phyloP scores from a whole-genome alignment of 768 basidiomycete genomes.

The Tephrocybe sp. region DNA sequence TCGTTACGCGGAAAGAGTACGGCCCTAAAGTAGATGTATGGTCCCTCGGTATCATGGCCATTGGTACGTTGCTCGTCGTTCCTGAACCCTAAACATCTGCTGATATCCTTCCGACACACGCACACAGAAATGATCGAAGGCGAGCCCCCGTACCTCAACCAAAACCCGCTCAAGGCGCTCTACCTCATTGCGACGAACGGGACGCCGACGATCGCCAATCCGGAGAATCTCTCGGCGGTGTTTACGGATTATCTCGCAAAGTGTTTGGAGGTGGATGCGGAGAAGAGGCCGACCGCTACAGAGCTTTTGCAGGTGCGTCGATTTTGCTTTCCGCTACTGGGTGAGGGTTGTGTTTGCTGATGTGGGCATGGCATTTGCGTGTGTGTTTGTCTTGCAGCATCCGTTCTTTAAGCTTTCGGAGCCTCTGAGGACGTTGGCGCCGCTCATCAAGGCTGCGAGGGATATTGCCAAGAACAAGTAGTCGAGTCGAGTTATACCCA shows the following conservation, averaged over 20 bases:
- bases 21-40: constrained; percentile 99
- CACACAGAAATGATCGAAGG: constrained; percentile 95
- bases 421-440: constrained; percentile 80
- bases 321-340: too few species aligned
- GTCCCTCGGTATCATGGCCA: constrained; percentile 95
- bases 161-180: constrained; percentile 94
- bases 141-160: constrained; percentile 93
- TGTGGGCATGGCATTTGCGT: not conserved
- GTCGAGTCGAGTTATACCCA: too few species aligned
- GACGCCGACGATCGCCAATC: constrained; percentile 94
- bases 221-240: constrained; percentile 62
- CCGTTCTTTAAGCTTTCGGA: constrained; percentile 88
- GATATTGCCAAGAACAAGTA: constrained; percentile 73
- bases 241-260: constrained; percentile 90
- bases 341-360: not conserved
- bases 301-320: constrained; percentile 72
- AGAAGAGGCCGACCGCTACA: constrained; percentile 86
- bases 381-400: constrained; percentile 47
- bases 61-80: constrained; percentile 52
- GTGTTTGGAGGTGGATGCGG: constrained; percentile 91
- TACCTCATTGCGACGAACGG: constrained; percentile 99
- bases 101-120: not conserved
- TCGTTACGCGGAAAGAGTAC: constrained; percentile 96
- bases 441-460: constrained; percentile 89
- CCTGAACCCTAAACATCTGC: too few species aligned